Percentiles rank a stretch among this genome's conserved stretches.
phyloP scores from a whole-genome alignment of 2,329 filamentous ascomycete species.

The Akanthomyces lecanii region DNA sequence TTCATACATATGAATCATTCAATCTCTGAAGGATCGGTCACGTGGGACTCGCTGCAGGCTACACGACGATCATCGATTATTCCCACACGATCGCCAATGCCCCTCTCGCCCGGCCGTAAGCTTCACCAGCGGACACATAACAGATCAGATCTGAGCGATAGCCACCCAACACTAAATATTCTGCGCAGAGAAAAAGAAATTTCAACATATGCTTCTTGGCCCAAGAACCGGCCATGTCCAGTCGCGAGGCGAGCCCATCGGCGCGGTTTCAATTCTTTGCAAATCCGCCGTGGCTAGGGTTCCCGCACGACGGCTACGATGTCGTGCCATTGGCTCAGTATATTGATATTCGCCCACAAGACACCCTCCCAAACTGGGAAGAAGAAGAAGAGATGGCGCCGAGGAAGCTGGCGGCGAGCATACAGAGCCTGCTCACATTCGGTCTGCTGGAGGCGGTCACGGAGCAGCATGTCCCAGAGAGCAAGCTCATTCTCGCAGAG shows the following conservation, averaged over 20 bases:
- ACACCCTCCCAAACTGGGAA: not conserved
- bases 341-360: not conserved
- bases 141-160: too few relatives aligned
- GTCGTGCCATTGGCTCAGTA: not conserved
- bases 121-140: too few relatives aligned
- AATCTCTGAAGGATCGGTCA: too few relatives aligned
- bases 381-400: not conserved
- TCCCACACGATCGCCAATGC: too few relatives aligned
- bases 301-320: not conserved
- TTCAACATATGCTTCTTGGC: too few relatives aligned
- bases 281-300: not conserved
- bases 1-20: too few relatives aligned
- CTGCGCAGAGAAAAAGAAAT: too few relatives aligned
- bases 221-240: not conserved
- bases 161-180: too few relatives aligned
- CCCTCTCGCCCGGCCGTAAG: too few relatives aligned
- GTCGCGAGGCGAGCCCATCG: not conserved
- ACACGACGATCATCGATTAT: too few relatives aligned
- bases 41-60: too few relatives aligned
- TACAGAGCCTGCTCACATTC: not conserved
- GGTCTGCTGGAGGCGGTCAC: not conserved
- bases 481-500: not conserved
- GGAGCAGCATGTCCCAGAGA: not conserved
- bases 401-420: not conserved
- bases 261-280: not conserved